Conservation (phyloP, 106 monocot genomes). For the Posidonia australis region DNA sequence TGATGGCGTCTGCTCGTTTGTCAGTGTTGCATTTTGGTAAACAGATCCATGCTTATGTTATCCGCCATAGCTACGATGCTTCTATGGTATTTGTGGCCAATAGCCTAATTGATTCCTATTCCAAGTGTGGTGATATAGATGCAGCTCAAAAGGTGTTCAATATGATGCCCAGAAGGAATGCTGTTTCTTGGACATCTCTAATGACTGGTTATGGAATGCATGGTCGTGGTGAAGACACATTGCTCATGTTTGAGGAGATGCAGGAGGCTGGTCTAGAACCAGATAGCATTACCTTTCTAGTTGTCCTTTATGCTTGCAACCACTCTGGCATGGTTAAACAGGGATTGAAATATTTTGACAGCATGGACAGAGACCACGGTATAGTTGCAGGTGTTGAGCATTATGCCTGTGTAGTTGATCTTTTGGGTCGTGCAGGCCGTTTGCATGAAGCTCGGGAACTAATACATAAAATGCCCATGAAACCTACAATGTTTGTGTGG, state of each 20-base stretch:
- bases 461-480: slow-evolving; percentile 51
- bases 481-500: slow-evolving; percentile 61
- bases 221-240: slow-evolving; percentile 44
- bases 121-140: slow-evolving; percentile 67
- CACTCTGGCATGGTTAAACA: slow-evolving; percentile 71
- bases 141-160: slow-evolving; percentile 42
- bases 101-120: slow-evolving; percentile 78
- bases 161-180: slow-evolving; percentile 39
- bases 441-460: slow-evolving; percentile 50
- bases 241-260: slow-evolving; percentile 53
- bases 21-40: slow-evolving; percentile 43
- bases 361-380: slow-evolving; percentile 40
- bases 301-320: slow-evolving; percentile 78
- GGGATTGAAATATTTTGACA: slow-evolving; percentile 49
- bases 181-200: slow-evolving; percentile 73
- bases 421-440: slow-evolving; percentile 59
- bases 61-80: slow-evolving; percentile 26
- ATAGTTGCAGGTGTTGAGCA: slow-evolving; percentile 50
- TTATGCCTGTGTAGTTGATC: slow-evolving; percentile 71
- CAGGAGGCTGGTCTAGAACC: slow-evolving; percentile 31
- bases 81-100: slow-evolving; percentile 41
- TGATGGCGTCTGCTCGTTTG: slow-evolving; percentile 62
- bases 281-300: slow-evolving; percentile 68
- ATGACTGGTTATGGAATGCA: slow-evolving; percentile 78
- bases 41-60: slow-evolving; percentile 57